phyloP scores from a whole-genome alignment of 2,329 filamentous ascomycete species.

The Tolypocladium nubicola region DNA sequence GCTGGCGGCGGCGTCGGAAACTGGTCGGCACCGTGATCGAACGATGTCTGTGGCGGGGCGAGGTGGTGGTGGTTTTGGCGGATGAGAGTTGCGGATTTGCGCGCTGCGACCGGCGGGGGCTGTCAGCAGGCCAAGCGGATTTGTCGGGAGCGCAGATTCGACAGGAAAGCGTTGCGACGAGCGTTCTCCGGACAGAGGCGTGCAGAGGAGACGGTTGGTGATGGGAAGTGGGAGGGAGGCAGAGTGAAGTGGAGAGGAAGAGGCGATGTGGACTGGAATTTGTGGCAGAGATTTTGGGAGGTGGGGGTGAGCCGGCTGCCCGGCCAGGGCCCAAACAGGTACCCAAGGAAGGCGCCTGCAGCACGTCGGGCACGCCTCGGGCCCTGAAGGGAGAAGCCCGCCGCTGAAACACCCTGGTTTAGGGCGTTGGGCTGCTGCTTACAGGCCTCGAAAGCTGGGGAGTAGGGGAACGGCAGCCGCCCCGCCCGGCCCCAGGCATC shows the following conservation, averaged over 20 bases:
- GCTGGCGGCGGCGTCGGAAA: neutral
- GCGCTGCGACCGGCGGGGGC: constrained; percentile 9
- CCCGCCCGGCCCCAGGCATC: neutral
- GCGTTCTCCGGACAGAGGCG: neutral
- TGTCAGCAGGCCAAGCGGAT: constrained; percentile 5
- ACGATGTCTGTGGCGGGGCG: neutral
- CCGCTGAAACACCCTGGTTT: neutral
- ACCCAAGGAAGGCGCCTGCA: neutral
- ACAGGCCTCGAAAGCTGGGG: neutral
- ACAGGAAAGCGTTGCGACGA: neutral
- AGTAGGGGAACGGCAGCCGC: neutral
- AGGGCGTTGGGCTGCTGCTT: neutral
- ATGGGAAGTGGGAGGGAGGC: constrained; percentile 7
- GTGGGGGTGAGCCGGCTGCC: neutral
- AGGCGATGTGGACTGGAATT: constrained; percentile 6
- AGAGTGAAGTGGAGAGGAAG: constrained; percentile 9
- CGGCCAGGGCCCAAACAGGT: too few species aligned
- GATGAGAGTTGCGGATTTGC: neutral
- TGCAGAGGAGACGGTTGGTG: constrained; percentile 7
- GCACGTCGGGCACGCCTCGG: neutral
- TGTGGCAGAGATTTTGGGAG: constrained; percentile 7
- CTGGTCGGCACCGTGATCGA: neutral
- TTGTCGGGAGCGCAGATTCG: neutral
- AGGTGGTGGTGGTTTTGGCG: neutral
- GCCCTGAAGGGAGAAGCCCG: neutral